phyloP scores from a whole-genome alignment of 2,329 filamentous ascomycete species.

The Cladosporium sp. region DNA sequence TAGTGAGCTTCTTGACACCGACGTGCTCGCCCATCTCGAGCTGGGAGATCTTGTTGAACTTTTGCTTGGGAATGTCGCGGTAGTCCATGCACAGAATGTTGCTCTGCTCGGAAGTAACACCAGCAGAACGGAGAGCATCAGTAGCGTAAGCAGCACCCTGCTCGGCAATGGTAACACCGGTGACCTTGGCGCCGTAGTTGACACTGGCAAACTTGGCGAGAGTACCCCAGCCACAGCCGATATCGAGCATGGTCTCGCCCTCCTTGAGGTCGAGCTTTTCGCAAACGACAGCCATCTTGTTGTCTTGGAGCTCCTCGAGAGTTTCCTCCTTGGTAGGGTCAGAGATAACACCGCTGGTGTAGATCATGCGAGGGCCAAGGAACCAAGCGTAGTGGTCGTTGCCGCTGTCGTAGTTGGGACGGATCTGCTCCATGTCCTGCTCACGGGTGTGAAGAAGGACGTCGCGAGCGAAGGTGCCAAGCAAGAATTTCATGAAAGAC shows the following conservation, averaged over 20 bases:
- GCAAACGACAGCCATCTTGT: constrained; percentile 92
- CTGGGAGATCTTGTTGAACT: constrained; percentile 95
- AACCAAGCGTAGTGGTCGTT: constrained; percentile 99
- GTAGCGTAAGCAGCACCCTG: constrained; percentile 99
- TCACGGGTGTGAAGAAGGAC: constrained; percentile 89
- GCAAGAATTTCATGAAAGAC: constrained; percentile 82
- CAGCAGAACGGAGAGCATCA: constrained; percentile 77
- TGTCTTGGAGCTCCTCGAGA: constrained; percentile 94
- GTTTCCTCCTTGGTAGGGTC: constrained; percentile 85
- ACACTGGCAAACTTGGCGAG: constrained; percentile 89
- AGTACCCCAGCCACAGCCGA: constrained; percentile 98
- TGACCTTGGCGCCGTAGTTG: constrained; percentile 84
- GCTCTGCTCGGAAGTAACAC: constrained; percentile 84
- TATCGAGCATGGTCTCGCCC: constrained; percentile 84
- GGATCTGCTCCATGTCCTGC: constrained; percentile 97
- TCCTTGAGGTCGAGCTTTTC: constrained; percentile 87
- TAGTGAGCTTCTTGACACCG: constrained; percentile 81
- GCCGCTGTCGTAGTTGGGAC: constrained; percentile 95
- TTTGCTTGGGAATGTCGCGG: constrained; percentile 79
- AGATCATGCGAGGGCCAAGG: constrained; percentile 97
- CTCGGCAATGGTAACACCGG: constrained; percentile 88
- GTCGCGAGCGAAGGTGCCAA: constrained; percentile 85
- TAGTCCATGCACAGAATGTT: constrained; percentile 96
- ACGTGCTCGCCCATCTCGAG: constrained; percentile 99
- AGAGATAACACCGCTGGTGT: constrained; percentile 91